phyloP scores from a whole-genome alignment of 1,284 basidiomycete species.

The Cutaneotrichosporon cavernicola region DNA sequence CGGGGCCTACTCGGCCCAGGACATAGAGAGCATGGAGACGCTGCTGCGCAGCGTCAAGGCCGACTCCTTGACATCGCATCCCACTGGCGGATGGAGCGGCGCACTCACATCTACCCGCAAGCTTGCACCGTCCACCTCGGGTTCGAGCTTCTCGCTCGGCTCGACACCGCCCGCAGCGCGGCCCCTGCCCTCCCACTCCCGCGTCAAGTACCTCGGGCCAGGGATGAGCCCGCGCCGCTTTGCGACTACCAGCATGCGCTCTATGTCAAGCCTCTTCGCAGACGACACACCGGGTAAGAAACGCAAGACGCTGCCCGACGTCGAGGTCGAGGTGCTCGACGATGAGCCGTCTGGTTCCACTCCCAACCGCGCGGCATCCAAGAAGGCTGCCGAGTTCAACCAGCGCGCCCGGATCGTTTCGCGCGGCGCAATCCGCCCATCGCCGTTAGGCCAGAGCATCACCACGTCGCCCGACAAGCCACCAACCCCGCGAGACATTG shows the following conservation, averaged over 20 bases:
- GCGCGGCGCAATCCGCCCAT: constrained; percentile 19
- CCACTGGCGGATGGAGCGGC: constrained; percentile 30
- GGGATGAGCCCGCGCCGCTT: constrained; percentile 40
- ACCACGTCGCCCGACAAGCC: constrained; percentile 3
- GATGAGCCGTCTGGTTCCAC: background rate
- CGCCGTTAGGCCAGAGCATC: constrained; percentile 25
- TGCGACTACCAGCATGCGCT: constrained; percentile 19
- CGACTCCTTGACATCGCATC: constrained; percentile 17
- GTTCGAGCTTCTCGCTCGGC: constrained; percentile 25
- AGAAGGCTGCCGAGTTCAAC: constrained; percentile 19
- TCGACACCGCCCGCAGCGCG: background rate
- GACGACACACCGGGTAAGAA: constrained; percentile 26
- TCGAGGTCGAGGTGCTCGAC: constrained; percentile 16
- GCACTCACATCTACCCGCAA: constrained; percentile 14
- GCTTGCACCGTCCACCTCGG: constrained; percentile 19
- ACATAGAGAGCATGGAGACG: constrained; percentile 37
- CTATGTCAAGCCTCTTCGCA: constrained; percentile 22
- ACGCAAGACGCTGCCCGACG: constrained; percentile 20
- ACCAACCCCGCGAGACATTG: constrained; percentile 22
- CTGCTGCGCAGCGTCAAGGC: constrained; percentile 34
- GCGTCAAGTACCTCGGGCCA: constrained; percentile 40
- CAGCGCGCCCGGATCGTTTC: constrained; percentile 7
- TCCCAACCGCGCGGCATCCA: constrained; percentile 10
- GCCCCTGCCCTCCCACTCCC: background rate
- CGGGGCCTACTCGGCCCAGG: constrained; percentile 31